A percentile compares a stretch with the other conserved stretches of the same genome.
Conservation (phyloP, 2,329 filamentous ascomycete genomes). For the Drechslerella coelobrocha region DNA sequence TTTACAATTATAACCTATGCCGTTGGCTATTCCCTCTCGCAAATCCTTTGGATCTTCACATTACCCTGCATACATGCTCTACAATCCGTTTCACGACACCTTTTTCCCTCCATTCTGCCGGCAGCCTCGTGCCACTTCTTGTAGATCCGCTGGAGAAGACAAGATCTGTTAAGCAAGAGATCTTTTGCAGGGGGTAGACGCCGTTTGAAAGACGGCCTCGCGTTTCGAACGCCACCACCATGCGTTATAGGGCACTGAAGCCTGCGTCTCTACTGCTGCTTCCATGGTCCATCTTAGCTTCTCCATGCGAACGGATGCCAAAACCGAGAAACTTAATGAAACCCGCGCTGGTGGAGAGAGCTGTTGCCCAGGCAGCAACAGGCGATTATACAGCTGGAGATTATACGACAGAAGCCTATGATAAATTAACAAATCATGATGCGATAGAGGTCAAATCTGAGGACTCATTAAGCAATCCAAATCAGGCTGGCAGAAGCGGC, state of each 20-base stretch:
- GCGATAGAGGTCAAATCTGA: slow-evolving; percentile 18
- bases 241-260: slow-evolving; percentile 14
- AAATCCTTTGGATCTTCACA: slow-evolving; percentile 30
- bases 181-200: background rate
- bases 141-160: slow-evolving; percentile 1
- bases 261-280: slow-evolving; percentile 14
- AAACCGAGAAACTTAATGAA: background rate
- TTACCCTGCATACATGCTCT: slow-evolving; percentile 9
- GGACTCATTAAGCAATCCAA: background rate
- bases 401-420: slow-evolving; percentile 28
- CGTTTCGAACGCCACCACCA: slow-evolving; percentile 24
- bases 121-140: slow-evolving; percentile 20
- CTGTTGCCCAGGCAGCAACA: slow-evolving; percentile 10
- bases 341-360: background rate
- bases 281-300: slow-evolving; percentile 5
- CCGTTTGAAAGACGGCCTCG: slow-evolving; percentile 8
- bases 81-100: background rate
- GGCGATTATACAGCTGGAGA: slow-evolving; percentile 21
- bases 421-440: slow-evolving; percentile 25
- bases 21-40: slow-evolving; percentile 26
- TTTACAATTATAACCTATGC: slow-evolving; percentile 26
- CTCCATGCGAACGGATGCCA: slow-evolving; percentile 4
- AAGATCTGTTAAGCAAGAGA: slow-evolving; percentile 16
- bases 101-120: background rate
- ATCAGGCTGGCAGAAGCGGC: slow-evolving; percentile 11